phyloP scores from a whole-genome alignment of 2,329 filamentous ascomycete species.

The Penicillium psychrosexuale region DNA sequence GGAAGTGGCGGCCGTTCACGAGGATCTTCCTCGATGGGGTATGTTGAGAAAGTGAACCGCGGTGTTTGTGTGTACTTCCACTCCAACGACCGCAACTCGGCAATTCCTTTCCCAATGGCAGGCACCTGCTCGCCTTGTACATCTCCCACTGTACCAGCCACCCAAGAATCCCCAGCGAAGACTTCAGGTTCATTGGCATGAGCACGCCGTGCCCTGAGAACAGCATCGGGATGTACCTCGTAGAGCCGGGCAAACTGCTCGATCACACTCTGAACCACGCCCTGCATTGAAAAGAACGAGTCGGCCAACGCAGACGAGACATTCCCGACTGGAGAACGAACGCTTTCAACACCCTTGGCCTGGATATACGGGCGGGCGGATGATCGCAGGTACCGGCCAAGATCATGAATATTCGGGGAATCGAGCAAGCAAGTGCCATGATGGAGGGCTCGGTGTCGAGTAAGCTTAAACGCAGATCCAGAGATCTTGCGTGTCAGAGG shows the following conservation, averaged over 20 bases:
- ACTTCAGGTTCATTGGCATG: conserved; percentile 34
- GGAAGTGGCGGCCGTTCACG: conserved; percentile 54
- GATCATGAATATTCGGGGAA: conserved; percentile 68
- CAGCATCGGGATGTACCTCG: conserved; percentile 39
- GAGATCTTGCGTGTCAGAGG: conserved; percentile 70
- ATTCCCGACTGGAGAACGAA: conserved; percentile 80
- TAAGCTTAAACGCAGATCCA: conserved; percentile 93
- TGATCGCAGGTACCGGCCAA: conserved; percentile 71
- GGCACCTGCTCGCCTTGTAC: conserved; percentile 44
- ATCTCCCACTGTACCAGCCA: conserved; percentile 52
- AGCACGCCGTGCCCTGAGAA: conserved; percentile 33
- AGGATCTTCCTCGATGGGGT: conserved; percentile 58
- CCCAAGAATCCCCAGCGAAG: conserved; percentile 34
- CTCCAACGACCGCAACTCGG: conserved; percentile 48
- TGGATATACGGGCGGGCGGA: conserved; percentile 73
- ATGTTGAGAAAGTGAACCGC: conserved; percentile 68
- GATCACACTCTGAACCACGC: conserved; percentile 54
- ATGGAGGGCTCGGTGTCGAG: conserved; percentile 74
- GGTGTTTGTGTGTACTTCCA: conserved; percentile 89
- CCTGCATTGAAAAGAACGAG: conserved; percentile 51
- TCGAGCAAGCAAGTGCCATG: conserved; percentile 86
- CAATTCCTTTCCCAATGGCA: conserved; percentile 60
- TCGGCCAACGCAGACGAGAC: conserved; percentile 56
- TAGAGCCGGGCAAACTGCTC: conserved; percentile 69
- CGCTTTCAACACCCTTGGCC: conserved; percentile 85